phyloP scores from a whole-genome alignment of 306 rosid genomes.

The Hylodesmum podocarpum region DNA sequence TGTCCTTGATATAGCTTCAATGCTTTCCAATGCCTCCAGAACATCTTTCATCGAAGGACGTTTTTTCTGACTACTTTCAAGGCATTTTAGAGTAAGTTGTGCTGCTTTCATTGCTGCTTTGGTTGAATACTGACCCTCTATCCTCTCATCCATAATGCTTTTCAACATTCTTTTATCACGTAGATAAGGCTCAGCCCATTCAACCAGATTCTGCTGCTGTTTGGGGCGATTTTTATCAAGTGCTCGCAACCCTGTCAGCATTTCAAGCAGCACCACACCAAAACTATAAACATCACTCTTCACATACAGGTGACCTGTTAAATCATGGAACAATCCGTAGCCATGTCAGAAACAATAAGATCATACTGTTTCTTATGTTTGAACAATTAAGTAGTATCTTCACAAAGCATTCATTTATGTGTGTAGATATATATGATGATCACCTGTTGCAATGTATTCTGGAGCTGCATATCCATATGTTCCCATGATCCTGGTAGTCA shows the following conservation, averaged over 20 bases:
- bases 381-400: neutral
- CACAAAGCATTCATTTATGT: neutral
- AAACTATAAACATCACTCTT: conserved; percentile 92
- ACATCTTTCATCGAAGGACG: conserved; percentile 90
- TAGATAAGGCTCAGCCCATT: conserved; percentile 69
- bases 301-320: conserved; percentile 82
- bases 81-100: conserved; percentile 60
- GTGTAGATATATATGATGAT: conserved; percentile 1
- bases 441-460: conserved; percentile 86
- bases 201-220: conserved; percentile 60
- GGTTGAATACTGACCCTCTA: conserved; percentile 71
- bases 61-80: conserved; percentile 46
- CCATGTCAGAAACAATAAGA: conserved; percentile 2
- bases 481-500: conserved; percentile 82
- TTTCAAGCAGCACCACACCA: conserved; percentile 86
- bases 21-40: conserved; percentile 51
- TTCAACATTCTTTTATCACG: conserved; percentile 46
- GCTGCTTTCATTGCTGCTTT: conserved; percentile 58
- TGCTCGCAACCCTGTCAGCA: conserved; percentile 74
- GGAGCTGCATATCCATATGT: conserved; percentile 89
- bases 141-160: conserved; percentile 51
- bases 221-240: conserved; percentile 46
- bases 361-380: neutral
- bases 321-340: neutral
- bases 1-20: conserved; percentile 43